Evolutionary conservation across 23 red algal genomes (phyloP), one percentile per base, ranked within the genome.

Genomic region (Gracilaria caudata): DNA sequence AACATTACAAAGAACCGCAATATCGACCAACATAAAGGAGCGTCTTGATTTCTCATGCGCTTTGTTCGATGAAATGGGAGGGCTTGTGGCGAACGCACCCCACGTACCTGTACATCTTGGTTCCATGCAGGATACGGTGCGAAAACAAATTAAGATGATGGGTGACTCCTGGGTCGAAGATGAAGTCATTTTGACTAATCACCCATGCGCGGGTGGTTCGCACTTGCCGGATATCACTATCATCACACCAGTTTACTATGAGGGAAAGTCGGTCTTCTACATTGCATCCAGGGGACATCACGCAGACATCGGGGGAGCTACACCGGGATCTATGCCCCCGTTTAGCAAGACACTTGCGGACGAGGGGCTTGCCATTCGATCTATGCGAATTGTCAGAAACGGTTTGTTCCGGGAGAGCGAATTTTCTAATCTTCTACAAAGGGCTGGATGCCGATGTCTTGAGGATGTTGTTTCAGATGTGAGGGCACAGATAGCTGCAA

Each of bases 71-170:
- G 73, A 89, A 23, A 95, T 65, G 11, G 97, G 97, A 12, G 97
- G 93, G 9, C 87, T 99, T 45, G 97, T 99, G 28, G 97, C 97
- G 55, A 99, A 99, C 56, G 97, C 97, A 21, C 97, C 97, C 1
- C 97, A 99, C 76, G 88, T 99, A 35, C 97, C 97, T 64, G 97
- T 99, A 46, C 97, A 99, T 84, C 84, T 99, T 13, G 97, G 97
- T 53, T 87, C 97, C 3, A 99, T 99, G 97, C 90, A 90, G 47
- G 97, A 95, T 66, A 83, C 97, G 16, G 93, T 99, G 3, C 68
- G 89, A n/a, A 88, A 86, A 29, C 97, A 99, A 64, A 88, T 95
- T 70, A 16, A 20, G 5, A 80, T 39, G 8, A 70, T 93, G 51
- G 76, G 88, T 8, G 64, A 82, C 14, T 30, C 44, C 1, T 99